These are phyloP conservation scores for Rugosomyces carneus DNA, from an alignment of 1,284 basidiomycete genomes.

Conservation along the genomic window DNA sequence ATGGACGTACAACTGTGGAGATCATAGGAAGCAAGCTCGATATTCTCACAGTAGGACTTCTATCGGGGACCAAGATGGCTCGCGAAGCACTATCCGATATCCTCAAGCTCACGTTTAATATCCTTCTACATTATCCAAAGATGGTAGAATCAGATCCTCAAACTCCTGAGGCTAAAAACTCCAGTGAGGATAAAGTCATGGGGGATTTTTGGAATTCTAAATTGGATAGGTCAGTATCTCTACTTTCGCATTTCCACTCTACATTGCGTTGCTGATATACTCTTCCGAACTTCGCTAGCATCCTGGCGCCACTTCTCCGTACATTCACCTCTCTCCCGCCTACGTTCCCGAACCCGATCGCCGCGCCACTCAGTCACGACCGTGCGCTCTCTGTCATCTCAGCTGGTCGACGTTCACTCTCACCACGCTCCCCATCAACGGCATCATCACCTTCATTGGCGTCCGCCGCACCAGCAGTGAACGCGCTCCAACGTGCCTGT, in stretches of 20 bases:
- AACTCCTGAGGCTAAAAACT: conserved; percentile 23
- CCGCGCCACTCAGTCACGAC: conserved; percentile 66
- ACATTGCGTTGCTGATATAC: neutral
- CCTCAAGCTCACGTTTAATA: conserved; percentile 73
- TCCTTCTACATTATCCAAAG: conserved; percentile 62
- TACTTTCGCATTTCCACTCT: neutral
- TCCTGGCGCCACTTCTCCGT: conserved; percentile 45
- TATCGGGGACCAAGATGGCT: conserved; percentile 46
- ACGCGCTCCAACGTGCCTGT: conserved; percentile 57
- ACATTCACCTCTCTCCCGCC: conserved; percentile 57
- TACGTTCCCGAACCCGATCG: conserved; percentile 54
- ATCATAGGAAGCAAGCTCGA: conserved; percentile 56
- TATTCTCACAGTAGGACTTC: conserved; percentile 37
- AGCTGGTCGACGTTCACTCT: conserved; percentile 48
- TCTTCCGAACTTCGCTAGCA: neutral
- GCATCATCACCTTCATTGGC: too few relatives aligned
- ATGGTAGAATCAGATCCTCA: conserved; percentile 43
- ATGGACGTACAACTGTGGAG: conserved; percentile 51
- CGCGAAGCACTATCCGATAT: conserved; percentile 71
- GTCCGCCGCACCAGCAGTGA: conserved; percentile 18
- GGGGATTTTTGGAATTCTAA: conserved; percentile 67
- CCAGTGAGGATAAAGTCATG: conserved; percentile 30
- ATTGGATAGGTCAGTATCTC: conserved; percentile 52
- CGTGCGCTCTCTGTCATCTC: conserved; percentile 55
- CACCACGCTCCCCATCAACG: conserved; percentile 41